Evolutionary conservation across 108 stramenopile species (phyloP), one percentile per base, ranked within the genome.

Genomic region (Thalassiosira profunda): DNA sequence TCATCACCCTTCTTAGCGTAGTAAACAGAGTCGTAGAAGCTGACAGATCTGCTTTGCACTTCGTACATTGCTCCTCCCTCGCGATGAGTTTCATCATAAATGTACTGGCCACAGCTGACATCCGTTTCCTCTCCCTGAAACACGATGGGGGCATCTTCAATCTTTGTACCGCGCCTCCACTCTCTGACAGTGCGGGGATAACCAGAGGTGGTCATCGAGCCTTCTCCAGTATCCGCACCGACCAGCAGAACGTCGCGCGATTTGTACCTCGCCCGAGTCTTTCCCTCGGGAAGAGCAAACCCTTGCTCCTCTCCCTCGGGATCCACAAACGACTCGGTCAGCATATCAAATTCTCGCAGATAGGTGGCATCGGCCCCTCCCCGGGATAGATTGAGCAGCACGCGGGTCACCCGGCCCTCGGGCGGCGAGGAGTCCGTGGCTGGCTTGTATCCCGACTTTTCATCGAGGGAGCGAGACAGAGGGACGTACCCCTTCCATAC

Each of bases 301-400:
- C 83, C 83, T 10, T 47, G 43, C 14, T 45, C 59, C 11, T 47
- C 58, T 1, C 85, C 84, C 9, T 37, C 42, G 21, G 80, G 80
- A 21, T 70, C 48, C 2, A 98, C 90, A 79, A 98, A 98, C n/a
- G 76, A 63, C 34, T 80, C 62, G 6, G 84, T 81, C 25, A 74
- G 23, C 55, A 97, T 60, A 72, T 96, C 94, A 72, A 96, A 95
- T 58, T 98, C 97, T 40, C 95, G 92, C 30, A 89, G 34, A 58
- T 87, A 78, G 28, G 63, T 79, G 6, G 97, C 97, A 86, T 98
- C 97, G 57, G 91, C 82, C 37, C 97, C 97, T 58, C 96, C 96
- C 44, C 90, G 84, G 20, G 89, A 92, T 9, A 96, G 83, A 24
- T 53, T 65, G 18, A 95, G 30, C 57, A 97, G 65, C 4, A 76